Conservation (phyloP, 2,329 filamentous ascomycete genomes). For the Hirsutella rhossiliensis region DNA sequence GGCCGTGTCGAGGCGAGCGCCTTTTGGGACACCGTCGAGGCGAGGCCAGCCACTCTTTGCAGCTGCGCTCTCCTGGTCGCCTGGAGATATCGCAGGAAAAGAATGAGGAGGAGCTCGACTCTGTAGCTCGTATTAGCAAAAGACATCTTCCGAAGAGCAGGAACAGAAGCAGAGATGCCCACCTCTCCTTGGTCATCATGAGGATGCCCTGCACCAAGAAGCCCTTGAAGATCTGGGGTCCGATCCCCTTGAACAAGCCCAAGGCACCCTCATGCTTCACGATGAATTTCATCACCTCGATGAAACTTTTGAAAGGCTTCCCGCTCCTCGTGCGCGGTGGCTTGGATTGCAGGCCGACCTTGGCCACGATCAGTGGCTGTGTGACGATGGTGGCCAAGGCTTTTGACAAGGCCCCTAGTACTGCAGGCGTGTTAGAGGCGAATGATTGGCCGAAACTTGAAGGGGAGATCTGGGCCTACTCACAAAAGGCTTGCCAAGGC, state of each 20-base stretch:
- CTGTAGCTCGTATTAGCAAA: slow-evolving; percentile 25
- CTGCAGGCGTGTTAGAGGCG: slow-evolving; percentile 27
- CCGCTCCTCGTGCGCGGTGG: slow-evolving; percentile 75
- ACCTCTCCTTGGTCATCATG: slow-evolving; percentile 99
- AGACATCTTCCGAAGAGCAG: background rate
- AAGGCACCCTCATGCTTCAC: slow-evolving; percentile 71
- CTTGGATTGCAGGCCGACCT: slow-evolving; percentile 89
- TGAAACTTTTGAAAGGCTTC: slow-evolving; percentile 85
- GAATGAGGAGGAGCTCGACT: slow-evolving; percentile 78
- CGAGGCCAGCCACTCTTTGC: slow-evolving; percentile 50
- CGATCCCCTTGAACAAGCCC: slow-evolving; percentile 94
- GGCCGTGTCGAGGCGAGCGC: slow-evolving; percentile 30
- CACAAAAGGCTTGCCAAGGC: slow-evolving; percentile 84
- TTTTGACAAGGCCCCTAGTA: slow-evolving; percentile 88
- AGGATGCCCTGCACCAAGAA: slow-evolving; percentile 87
- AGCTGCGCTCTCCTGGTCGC: slow-evolving; percentile 59
- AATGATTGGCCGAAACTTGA: background rate
- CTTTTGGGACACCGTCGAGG: slow-evolving; percentile 31
- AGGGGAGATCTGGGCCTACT: slow-evolving; percentile 26
- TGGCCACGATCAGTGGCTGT: slow-evolving; percentile 93
- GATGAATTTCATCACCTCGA: slow-evolving; percentile 93
- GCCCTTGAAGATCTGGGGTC: slow-evolving; percentile 85
- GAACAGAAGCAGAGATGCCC: slow-evolving; percentile 14
- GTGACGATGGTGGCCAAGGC: slow-evolving; percentile 82
- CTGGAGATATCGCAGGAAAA: slow-evolving; percentile 73